Evolutionary conservation across 164 flowering plant genomes (phyloP).

Genomic region (Santalum album): DNA sequence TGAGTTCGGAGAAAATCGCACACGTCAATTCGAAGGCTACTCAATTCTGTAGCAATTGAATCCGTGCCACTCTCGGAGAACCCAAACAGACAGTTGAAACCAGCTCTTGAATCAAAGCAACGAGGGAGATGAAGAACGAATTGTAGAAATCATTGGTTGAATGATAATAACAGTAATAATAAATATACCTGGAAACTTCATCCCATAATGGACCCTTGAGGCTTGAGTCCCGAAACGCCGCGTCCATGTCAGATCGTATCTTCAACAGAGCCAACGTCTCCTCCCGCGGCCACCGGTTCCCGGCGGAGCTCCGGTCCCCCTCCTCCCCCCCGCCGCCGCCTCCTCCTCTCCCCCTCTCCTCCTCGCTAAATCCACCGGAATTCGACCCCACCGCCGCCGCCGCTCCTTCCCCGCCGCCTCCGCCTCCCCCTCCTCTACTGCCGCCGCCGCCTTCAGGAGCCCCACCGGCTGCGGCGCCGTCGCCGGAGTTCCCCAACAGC

Average conservation of each 20-base stretch:
- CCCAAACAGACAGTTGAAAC: too few species aligned
- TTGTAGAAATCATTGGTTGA: not conserved
- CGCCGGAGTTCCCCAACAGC: slow-evolving; percentile 15
- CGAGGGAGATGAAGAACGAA: too few species aligned
- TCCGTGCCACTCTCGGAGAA: too few species aligned
- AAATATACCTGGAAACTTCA: slow-evolving; percentile 76
- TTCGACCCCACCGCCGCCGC: slow-evolving; percentile 11
- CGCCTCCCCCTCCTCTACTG: slow-evolving; percentile 2
- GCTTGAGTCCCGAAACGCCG: slow-evolving; percentile 72
- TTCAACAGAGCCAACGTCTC: slow-evolving; percentile 81
- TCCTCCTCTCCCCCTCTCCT: slow-evolving; percentile 11
- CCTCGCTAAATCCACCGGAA: slow-evolving; percentile 23
- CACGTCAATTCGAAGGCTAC: too few species aligned
- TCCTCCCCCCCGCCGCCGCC: slow-evolving; percentile 16
- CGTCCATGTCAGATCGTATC: slow-evolving; percentile 89
- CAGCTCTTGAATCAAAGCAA: too few species aligned
- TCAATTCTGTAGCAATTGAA: too few species aligned
- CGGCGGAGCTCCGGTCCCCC: slow-evolving; percentile 38
- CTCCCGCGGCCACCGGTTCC: slow-evolving; percentile 85
- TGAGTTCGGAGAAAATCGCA: too few species aligned
- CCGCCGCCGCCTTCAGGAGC: slow-evolving; percentile 8
- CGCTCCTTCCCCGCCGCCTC: slow-evolving; percentile 6
- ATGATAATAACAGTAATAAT: not conserved
- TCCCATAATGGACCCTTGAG: slow-evolving; percentile 98
- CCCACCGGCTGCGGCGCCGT: slow-evolving; percentile 3